Evolutionary conservation across 768 basidiomycete genomes (phyloP).

Genomic region (Suillus paluster): DNA sequence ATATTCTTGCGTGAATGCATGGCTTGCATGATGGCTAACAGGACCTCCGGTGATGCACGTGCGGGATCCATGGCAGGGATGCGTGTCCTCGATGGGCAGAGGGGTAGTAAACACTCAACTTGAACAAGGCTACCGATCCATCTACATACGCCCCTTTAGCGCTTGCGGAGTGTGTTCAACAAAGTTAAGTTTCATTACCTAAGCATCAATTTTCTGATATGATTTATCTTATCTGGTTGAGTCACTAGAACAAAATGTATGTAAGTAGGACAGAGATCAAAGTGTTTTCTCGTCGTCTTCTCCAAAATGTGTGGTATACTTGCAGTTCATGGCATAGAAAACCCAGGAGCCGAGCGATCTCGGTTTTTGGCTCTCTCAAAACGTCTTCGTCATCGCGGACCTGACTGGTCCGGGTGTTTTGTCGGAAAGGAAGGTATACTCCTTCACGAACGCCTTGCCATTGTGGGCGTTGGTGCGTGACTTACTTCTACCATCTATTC

Average conservation of each 20-base stretch:
- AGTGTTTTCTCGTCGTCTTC: conserved; percentile 4
- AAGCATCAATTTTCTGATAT: neutral
- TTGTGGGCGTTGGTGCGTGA: conserved; percentile 92
- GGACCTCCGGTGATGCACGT: too few relatives aligned
- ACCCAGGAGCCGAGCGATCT: conserved; percentile 68
- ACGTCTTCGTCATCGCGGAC: conserved; percentile 90
- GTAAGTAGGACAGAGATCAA: conserved; percentile 2
- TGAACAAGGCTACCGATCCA: too few relatives aligned
- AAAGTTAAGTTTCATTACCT: conserved; percentile 3
- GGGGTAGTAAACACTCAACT: too few relatives aligned
- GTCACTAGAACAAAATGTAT: conserved; percentile 15
- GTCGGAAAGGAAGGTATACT: conserved; percentile 83
- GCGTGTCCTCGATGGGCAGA: too few relatives aligned
- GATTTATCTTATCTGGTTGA: conserved; percentile 11
- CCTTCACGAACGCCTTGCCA: conserved; percentile 94
- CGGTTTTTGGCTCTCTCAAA: conserved; percentile 86
- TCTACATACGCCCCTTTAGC: too few relatives aligned
- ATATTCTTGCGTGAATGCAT: too few relatives aligned
- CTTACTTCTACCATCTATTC: conserved; percentile 10
- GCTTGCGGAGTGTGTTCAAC: too few relatives aligned
- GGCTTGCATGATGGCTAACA: too few relatives aligned
- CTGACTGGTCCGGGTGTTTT: conserved; percentile 98
- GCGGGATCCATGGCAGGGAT: too few relatives aligned
- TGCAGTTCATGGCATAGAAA: conserved; percentile 80
- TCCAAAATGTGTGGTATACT: conserved; percentile 89